Evolutionary conservation across 768 basidiomycete species (phyloP), one percentile per base, ranked within the genome.

Genomic region (Boletus tomentosulus): DNA sequence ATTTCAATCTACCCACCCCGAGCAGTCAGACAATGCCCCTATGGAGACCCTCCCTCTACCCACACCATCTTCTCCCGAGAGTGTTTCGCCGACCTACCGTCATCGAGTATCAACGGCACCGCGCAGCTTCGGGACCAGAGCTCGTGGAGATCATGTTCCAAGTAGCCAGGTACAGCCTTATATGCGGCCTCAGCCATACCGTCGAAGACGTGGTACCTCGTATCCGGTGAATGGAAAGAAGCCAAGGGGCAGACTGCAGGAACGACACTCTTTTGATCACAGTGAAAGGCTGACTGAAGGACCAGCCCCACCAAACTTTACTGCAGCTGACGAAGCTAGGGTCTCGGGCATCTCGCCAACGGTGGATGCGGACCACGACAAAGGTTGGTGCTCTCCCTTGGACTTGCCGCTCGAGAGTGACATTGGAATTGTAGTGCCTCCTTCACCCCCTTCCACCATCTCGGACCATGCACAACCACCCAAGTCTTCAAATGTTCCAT

Each of bases 11-110:
- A 41, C 37, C 15, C 41, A 35, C 4, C 6, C 7, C 9, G 53
- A 44, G 15, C 57, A 63, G 27, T 41, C 50, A 11, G 58, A 57
- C 9, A 10, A 49, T 33, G 56, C 59, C 15, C 61, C 66, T 13
- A 59, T 62, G 0, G 64, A 59, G 44, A 56, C 52, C 4, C 55
- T 67, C 2, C 55, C 47, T 34, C 19, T 44, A 27, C 31, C 11
- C 5, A 50, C 54, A 10, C 53, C 53, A 12, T 48, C 62, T 24
- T 48, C 62, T 16, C 48, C 54, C 8, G 54, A 61, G 44, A 35
- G 44, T 7, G 15, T 13, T 35, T 54, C 60, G 4, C 3, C 51
- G 0, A 7, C 54, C 6, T 19, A 35, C 37, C 50, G 35, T 30
- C 44, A 54, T 31, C 56, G 51, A 39, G 46, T 55, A n/a, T 56